Evolutionary conservation across 1,284 basidiomycete species (phyloP).

Genomic region (Melampsora americana): DNA sequence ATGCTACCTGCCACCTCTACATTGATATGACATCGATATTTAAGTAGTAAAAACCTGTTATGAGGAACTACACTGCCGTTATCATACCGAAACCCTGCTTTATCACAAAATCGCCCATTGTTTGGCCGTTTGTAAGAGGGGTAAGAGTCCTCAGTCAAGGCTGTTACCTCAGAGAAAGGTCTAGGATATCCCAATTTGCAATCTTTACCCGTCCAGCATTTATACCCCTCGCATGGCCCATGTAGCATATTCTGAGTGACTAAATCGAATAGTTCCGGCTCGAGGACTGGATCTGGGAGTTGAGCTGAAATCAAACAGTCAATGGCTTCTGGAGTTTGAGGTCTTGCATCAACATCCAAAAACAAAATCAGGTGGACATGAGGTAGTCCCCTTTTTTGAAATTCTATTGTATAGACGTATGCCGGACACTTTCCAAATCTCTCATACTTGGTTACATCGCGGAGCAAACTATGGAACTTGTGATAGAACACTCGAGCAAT

Average conservation of each 20-base stretch:
- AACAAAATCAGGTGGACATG: neutral
- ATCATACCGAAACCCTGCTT: too few species aligned
- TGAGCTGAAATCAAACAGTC: neutral
- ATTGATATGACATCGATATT: slow-evolving; percentile 22
- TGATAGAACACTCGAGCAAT: neutral
- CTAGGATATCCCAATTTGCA: neutral
- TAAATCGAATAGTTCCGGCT: neutral
- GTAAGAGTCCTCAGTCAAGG: neutral
- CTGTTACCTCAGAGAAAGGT: neutral
- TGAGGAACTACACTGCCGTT: slow-evolving; percentile 18
- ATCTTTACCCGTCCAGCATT: neutral
- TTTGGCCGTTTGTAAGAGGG: neutral
- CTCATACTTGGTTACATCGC: neutral
- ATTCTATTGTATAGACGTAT: neutral
- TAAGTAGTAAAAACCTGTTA: neutral
- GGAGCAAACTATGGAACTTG: neutral
- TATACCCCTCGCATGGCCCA: neutral
- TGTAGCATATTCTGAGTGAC: neutral
- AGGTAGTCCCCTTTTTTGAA: neutral
- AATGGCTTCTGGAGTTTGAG: neutral
- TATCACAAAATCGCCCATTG: neutral
- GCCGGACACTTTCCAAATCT: neutral
- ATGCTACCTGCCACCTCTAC: slow-evolving; percentile 9
- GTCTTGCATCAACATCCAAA: neutral
- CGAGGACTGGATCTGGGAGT: neutral